Evolutionary conservation across 2,329 filamentous ascomycete genomes (phyloP).

Genomic region (Fusarium incarnatum): DNA sequence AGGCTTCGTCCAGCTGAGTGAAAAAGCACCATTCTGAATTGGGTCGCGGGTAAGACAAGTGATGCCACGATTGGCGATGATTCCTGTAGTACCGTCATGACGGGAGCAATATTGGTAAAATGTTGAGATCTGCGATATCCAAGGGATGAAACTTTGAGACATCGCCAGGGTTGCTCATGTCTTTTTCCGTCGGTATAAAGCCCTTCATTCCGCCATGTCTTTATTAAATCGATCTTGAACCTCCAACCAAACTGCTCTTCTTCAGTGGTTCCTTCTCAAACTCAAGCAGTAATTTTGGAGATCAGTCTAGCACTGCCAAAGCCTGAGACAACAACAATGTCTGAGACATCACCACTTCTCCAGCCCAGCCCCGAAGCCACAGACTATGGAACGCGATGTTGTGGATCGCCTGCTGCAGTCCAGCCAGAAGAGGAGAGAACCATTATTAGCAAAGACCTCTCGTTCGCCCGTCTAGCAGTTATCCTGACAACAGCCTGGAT

Average conservation of each 20-base stretch:
- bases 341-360: not conserved
- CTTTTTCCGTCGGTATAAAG: not conserved
- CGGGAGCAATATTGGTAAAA: fast-evolving
- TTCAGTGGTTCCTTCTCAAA: too few species aligned
- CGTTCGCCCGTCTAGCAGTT: not conserved
- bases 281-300: fast-evolving
- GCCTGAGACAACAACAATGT: not conserved
- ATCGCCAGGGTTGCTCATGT: not conserved
- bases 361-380: not conserved
- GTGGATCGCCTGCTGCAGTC: fast-evolving
- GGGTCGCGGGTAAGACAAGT: not conserved
- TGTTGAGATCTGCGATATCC: fast-evolving
- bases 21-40: fast-evolving
- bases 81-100: not conserved
- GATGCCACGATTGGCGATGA: not conserved
- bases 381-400: not conserved
- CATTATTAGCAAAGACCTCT: not conserved
- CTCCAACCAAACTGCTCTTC: not conserved
- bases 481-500: slow-evolving; percentile 9
- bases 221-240: fast-evolving
- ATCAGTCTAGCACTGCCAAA: too few species aligned
- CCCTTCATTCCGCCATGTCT: not conserved
- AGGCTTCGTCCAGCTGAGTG: not conserved
- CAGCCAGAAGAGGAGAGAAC: not conserved
- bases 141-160: not conserved